Conservation (phyloP, 2,329 filamentous ascomycete species). For the Cladosporium velox region DNA sequence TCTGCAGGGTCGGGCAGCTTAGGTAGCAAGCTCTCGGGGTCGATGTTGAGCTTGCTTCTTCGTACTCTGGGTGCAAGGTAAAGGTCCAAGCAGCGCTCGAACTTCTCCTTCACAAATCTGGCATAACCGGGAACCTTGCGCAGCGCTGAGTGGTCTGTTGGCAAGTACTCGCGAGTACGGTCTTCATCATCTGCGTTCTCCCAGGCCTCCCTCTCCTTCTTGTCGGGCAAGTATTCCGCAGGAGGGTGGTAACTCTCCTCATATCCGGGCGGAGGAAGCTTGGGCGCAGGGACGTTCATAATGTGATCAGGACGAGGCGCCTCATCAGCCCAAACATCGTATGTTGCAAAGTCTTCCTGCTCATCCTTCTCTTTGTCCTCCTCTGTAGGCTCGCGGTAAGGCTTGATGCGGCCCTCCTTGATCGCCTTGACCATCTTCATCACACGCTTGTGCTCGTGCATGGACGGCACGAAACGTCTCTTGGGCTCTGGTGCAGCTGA, state of each 20-base stretch:
- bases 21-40: constrained; percentile 86
- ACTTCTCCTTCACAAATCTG: constrained; percentile 89
- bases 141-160: constrained; percentile 77
- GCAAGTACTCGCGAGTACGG: constrained; percentile 83
- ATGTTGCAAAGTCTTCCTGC: constrained; percentile 70
- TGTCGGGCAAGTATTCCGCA: constrained; percentile 85
- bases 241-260: constrained; percentile 97
- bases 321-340: constrained; percentile 96
- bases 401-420: constrained; percentile 87
- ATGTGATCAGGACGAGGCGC: constrained; percentile 76
- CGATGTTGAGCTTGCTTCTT: constrained; percentile 94
- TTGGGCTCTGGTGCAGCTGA: constrained; percentile 96
- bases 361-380: constrained; percentile 58
- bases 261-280: constrained; percentile 88
- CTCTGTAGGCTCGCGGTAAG: constrained; percentile 77
- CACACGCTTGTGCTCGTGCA: constrained; percentile 92
- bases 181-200: constrained; percentile 86
- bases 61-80: constrained; percentile 91
- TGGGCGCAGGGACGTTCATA: constrained; percentile 95
- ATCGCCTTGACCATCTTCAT: constrained; percentile 98
- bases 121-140: constrained; percentile 92
- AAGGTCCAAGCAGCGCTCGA: constrained; percentile 91
- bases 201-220: constrained; percentile 82
- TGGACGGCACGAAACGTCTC: constrained; percentile 90
- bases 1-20: constrained; percentile 93